Percentiles rank a stretch among this genome's conserved stretches.
These are phyloP conservation scores for Cryphonectria japonica DNA, from an alignment of 2,329 filamentous ascomycete species.

Conservation along the genomic window DNA sequence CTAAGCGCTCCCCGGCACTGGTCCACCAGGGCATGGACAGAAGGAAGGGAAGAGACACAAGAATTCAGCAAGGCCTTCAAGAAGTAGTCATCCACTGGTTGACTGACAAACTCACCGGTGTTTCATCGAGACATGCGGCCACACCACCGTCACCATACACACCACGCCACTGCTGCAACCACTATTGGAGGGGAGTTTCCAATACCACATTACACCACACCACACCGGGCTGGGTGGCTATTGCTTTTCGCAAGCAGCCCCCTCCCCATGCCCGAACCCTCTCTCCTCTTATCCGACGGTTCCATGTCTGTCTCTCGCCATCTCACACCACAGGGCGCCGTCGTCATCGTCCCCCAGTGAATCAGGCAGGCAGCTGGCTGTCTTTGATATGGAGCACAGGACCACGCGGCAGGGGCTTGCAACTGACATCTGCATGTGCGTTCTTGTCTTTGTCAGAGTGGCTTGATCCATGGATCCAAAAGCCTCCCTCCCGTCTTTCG, in stretches of 20 bases:
- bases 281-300: neutral
- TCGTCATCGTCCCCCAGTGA: neutral
- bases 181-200: neutral
- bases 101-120: neutral
- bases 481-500: neutral
- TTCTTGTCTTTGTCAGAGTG: neutral
- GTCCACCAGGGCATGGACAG: neutral
- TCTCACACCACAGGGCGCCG: neutral
- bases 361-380: neutral
- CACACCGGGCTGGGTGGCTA: neutral
- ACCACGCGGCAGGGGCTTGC: neutral
- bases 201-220: neutral
- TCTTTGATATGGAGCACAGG: neutral
- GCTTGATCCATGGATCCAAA: neutral
- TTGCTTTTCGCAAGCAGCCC: neutral
- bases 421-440: conserved; percentile 2
- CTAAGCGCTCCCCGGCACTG: neutral
- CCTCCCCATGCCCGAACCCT: neutral
- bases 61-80: too few relatives aligned
- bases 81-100: too few relatives aligned
- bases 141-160: conserved; percentile 7
- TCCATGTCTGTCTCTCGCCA: neutral
- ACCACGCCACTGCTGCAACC: conserved; percentile 1
- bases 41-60: too few relatives aligned
- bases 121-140: conserved; percentile 6